Evolutionary conservation across 139 green algal species (phyloP).

Genomic region (Closterium sp.): DNA sequence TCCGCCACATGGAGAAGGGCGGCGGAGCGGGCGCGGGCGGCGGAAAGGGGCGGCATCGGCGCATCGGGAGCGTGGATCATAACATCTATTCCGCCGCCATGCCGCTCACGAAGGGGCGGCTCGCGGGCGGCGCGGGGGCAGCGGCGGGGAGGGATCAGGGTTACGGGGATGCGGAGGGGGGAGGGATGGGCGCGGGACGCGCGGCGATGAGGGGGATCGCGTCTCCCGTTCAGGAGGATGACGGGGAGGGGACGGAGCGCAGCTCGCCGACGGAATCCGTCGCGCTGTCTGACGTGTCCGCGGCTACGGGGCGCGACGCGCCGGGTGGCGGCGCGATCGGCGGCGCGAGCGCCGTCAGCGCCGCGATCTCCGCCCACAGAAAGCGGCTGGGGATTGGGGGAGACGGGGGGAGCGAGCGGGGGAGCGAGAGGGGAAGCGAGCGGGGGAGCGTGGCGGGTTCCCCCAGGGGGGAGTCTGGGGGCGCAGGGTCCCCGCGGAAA

Average conservation of each 20-base stretch:
- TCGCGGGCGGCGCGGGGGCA: neutral
- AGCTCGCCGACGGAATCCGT: neutral
- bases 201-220: neutral
- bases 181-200: neutral
- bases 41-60: neutral
- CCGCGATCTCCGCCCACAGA: neutral
- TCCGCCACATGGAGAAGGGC: neutral
- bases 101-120: neutral
- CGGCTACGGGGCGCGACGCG: neutral
- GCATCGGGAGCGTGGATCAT: conserved; percentile 2
- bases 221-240: conserved; percentile 1
- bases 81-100: conserved; percentile 4
- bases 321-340: neutral
- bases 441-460: neutral
- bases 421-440: neutral
- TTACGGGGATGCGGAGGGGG: neutral
- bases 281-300: neutral
- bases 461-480: neutral
- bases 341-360: neutral
- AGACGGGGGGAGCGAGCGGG: neutral
- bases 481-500: neutral
- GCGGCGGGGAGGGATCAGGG: neutral
- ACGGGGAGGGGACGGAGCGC: neutral
- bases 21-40: neutral
- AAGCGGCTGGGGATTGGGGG: neutral